These are phyloP conservation scores for Blastobotrys ciferrii DNA, from an alignment of 1,139 yeast species.

Conservation along the genomic window DNA sequence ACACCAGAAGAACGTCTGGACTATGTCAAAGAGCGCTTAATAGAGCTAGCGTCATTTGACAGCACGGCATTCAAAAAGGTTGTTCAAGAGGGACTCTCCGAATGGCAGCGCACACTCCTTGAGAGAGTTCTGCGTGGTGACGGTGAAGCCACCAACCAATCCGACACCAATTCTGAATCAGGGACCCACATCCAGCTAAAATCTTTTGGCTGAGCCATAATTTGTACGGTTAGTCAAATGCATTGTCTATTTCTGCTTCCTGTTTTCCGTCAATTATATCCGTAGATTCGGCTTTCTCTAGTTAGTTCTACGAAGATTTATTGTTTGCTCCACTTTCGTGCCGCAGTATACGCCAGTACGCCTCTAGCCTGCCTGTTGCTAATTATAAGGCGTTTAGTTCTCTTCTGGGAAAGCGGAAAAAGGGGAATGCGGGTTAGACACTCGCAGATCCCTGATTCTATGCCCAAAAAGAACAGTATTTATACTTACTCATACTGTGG, in stretches of 20 bases:
- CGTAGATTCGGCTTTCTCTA: too few species aligned
- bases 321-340: too few species aligned
- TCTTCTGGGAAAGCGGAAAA: too few species aligned
- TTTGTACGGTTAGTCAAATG: neutral
- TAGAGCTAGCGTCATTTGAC: constrained; percentile 50
- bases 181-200: constrained; percentile 34
- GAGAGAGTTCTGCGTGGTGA: constrained; percentile 27
- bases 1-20: constrained; percentile 32
- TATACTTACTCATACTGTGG: too few species aligned
- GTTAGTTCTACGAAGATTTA: too few species aligned
- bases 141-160: neutral
- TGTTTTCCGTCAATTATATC: too few species aligned
- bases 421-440: too few species aligned
- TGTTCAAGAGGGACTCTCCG: constrained; percentile 37
- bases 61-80: constrained; percentile 55
- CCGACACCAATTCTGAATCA: constrained; percentile 18
- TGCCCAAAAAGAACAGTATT: too few species aligned
- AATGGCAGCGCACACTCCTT: constrained; percentile 28
- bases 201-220: constrained; percentile 23
- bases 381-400: neutral
- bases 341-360: too few species aligned
- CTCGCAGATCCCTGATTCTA: too few species aligned
- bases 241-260: too few species aligned
- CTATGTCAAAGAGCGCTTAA: constrained; percentile 52
- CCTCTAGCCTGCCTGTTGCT: too few species aligned